phyloP scores from a whole-genome alignment of 164 flowering plant genomes.

The Kingdonia uniflora region DNA sequence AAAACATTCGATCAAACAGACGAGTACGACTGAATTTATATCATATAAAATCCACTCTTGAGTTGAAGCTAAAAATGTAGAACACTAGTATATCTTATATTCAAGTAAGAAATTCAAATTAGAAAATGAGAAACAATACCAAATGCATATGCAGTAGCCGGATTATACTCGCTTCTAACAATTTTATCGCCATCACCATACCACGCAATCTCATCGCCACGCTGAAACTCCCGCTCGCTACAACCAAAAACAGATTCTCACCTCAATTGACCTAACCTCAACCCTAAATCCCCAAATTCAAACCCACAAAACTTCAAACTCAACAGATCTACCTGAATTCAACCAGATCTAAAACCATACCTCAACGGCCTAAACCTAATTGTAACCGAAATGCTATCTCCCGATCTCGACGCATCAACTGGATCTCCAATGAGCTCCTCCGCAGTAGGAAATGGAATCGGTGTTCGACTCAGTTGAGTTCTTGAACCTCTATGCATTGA shows the following conservation, averaged over 20 bases:
- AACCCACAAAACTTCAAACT: constrained; percentile 11
- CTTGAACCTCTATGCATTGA: constrained; percentile 22
- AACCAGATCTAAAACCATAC: constrained; percentile 50
- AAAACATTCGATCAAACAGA: too few relatives aligned
- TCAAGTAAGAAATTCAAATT: too few relatives aligned
- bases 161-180: constrained; percentile 81
- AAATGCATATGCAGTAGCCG: constrained; percentile 82
- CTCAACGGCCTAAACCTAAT: constrained; percentile 87
- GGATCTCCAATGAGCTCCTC: constrained; percentile 53
- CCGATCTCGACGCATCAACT: constrained; percentile 37
- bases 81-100: too few relatives aligned
- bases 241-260: constrained; percentile 18
- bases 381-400: constrained; percentile 87
- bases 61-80: too few relatives aligned
- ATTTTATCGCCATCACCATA: constrained; percentile 88
- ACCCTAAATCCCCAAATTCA: constrained; percentile 9
- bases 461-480: constrained; percentile 21
- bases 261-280: constrained; percentile 12
- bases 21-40: too few relatives aligned
- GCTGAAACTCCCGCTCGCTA: constrained; percentile 86
- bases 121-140: constrained; percentile 49
- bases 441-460: constrained; percentile 32
- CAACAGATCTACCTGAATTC: constrained; percentile 27
- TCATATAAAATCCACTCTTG: too few relatives aligned
- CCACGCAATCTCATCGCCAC: constrained; percentile 95